Conservation (phyloP, 2,329 filamentous ascomycete genomes). For the Monosporascus sp. region DNA sequence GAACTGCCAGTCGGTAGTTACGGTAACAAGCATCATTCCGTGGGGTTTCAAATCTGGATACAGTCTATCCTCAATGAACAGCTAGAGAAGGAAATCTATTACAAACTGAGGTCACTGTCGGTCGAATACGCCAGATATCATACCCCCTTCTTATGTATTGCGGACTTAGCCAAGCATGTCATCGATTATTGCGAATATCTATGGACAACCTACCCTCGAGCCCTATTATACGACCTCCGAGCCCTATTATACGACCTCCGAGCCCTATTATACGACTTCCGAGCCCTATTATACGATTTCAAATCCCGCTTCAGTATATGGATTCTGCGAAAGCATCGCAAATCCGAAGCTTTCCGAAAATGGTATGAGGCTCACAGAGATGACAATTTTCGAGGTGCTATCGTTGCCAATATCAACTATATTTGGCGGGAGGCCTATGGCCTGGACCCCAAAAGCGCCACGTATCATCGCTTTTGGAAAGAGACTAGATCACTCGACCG, state of each 20-base stretch:
- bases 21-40: slow-evolving; percentile 39
- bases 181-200: slow-evolving; percentile 57
- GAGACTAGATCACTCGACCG: slow-evolving; percentile 39
- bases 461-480: slow-evolving; percentile 46
- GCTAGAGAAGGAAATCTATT: slow-evolving; percentile 50
- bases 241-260: too few relatives aligned
- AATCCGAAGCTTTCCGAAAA: slow-evolving; percentile 34
- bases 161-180: slow-evolving; percentile 65
- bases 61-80: slow-evolving; percentile 44
- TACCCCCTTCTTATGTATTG: slow-evolving; percentile 64
- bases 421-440: slow-evolving; percentile 60
- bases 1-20: slow-evolving; percentile 65
- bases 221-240: too few relatives aligned
- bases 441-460: slow-evolving; percentile 25
- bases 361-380: slow-evolving; percentile 51
- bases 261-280: too few relatives aligned
- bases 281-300: slow-evolving; percentile 54
- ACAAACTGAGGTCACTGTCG: slow-evolving; percentile 53
- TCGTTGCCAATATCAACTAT: slow-evolving; percentile 58
- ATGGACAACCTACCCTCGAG: slow-evolving; percentile 19
- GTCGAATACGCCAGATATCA: slow-evolving; percentile 59
- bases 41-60: slow-evolving; percentile 58
- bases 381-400: slow-evolving; percentile 57
- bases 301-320: slow-evolving; percentile 51
- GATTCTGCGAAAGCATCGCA: slow-evolving; percentile 42